Base-by-base conservation (phyloP, 2,329 filamentous ascomycete species). In the Colletotrichum lupini region DNA sequence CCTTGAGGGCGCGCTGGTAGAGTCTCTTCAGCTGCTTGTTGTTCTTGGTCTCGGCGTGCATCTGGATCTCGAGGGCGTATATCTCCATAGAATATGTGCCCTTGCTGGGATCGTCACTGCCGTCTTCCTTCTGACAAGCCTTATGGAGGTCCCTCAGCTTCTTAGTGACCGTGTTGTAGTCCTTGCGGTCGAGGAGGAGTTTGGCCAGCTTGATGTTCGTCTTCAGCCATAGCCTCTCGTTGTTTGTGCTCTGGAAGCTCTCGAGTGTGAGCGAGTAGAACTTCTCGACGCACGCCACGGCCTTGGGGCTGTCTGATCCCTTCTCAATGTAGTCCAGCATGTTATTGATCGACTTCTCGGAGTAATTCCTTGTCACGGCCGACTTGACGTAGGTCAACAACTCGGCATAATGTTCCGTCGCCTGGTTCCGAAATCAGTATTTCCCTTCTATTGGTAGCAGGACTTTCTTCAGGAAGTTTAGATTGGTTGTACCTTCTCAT, bases 251-350 rank as follows among this genome's bases (percentile, higher is more conserved):
- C 83, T 98, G 95, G 85, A 99, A 98, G 71, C 96, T 98, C 77
- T 95, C 90, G 19, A 99, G 91, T 1, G 97, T 99, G 77, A 97
- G 87, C 1, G 94, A 96, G 84, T 98, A 99, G 86, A 99, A 98
- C 76, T 94, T 90, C 82, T 98, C 96, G 92, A 98, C 97, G 83
- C 93, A 96, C 75, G 90, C 87, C 56, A 92, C 90, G 8, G 91
- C 89, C 70, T 92, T 92, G 52, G 91, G 84, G 32, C 91, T 92
- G 28, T 92, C 89, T 14, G 91, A 88, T n/a, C 91, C 94, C 84
- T 98, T 98, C 83, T 98, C 96, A 76, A 99, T 97, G 81, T 93
- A 97, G 85, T 98, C 97, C 59, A 99, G 91, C 92, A 99, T 98
- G 82, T 98, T 98, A 85, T 98, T 98, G 86, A 99, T 98, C 14